phyloP scores from a whole-genome alignment of 441 rosid species.

The Erodium trifolium region DNA sequence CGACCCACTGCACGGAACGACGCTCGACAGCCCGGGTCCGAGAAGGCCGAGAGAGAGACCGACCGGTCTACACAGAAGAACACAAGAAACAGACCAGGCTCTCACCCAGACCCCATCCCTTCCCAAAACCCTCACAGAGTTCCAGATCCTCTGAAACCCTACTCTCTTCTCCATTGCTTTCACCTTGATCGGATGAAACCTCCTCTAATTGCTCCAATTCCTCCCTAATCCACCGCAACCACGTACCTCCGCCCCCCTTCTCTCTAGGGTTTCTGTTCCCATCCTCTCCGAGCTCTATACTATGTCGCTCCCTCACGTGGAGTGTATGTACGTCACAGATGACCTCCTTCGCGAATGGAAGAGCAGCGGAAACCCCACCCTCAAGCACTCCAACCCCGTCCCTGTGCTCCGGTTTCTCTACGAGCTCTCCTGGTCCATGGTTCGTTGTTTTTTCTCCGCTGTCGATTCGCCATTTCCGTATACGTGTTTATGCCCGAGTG shows the following conservation, averaged over 20 bases:
- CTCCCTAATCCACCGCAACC: slow-evolving; percentile 1
- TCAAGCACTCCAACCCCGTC: slow-evolving; percentile 50
- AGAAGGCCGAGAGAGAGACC: slow-evolving; percentile 5
- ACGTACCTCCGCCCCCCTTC: slow-evolving; percentile 5
- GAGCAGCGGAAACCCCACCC: slow-evolving; percentile 45
- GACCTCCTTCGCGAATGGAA: slow-evolving; percentile 76
- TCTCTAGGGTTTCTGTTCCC: slow-evolving; percentile 10
- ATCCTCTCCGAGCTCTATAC: not conserved
- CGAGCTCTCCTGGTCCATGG: slow-evolving; percentile 82
- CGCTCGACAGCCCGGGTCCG: slow-evolving; percentile 7
- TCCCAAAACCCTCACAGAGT: slow-evolving; percentile 3
- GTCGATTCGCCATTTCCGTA: not conserved
- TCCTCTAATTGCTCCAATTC: slow-evolving; percentile 4
- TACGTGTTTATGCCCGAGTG: not conserved
- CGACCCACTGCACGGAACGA: not conserved
- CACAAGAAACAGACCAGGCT: slow-evolving; percentile 5
- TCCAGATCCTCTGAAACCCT: slow-evolving; percentile 11
- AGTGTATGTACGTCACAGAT: slow-evolving; percentile 62
- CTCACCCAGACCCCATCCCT: slow-evolving; percentile 8
- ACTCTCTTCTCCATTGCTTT: not conserved
- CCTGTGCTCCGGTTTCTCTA: slow-evolving; percentile 83
- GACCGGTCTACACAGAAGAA: slow-evolving; percentile 5
- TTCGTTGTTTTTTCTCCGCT: slow-evolving; percentile 21
- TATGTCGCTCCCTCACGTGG: slow-evolving; percentile 56
- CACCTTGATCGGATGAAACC: slow-evolving; percentile 4